Evolutionary conservation across 2,329 filamentous ascomycete species (phyloP).

Genomic region (Pochonia chlamydosporia): DNA sequence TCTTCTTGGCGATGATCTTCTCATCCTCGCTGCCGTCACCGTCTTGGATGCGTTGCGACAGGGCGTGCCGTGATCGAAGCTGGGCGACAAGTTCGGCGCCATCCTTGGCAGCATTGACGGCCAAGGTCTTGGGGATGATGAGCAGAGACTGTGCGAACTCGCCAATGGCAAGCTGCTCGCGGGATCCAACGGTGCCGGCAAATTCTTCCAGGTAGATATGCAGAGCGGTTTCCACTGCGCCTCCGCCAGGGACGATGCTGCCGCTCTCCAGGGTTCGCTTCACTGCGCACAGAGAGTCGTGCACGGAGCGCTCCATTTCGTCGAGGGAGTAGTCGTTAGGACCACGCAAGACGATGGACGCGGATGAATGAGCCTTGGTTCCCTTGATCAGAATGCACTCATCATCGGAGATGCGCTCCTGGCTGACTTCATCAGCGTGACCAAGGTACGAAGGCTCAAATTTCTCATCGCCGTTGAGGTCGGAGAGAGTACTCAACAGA

Average conservation of each 20-base stretch:
- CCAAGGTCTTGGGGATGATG: conserved; percentile 90
- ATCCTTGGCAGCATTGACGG: conserved; percentile 96
- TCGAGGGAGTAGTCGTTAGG: conserved; percentile 95
- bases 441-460: conserved; percentile 89
- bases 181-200: conserved; percentile 91
- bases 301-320: conserved; percentile 98
- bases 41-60: conserved; percentile 87
- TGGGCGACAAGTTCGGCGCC: conserved; percentile 92
- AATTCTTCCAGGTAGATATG: conserved; percentile 99
- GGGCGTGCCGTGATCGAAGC: conserved; percentile 86
- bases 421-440: conserved; percentile 89
- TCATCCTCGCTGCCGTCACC: conserved; percentile 80
- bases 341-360: conserved; percentile 92
- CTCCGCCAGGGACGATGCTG: conserved; percentile 92
- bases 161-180: conserved; percentile 95
- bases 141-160: conserved; percentile 95
- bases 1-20: conserved; percentile 85
- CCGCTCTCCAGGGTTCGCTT: conserved; percentile 97
- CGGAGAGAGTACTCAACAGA: conserved; percentile 85
- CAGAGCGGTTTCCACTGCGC: conserved; percentile 95
- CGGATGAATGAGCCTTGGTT: conserved; percentile 88
- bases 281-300: conserved; percentile 93
- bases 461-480: conserved; percentile 94
- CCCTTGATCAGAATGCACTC: conserved; percentile 97
- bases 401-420: conserved; percentile 97